phyloP scores from a whole-genome alignment of 1,139 yeast species.

The Pichia norvegensis region DNA sequence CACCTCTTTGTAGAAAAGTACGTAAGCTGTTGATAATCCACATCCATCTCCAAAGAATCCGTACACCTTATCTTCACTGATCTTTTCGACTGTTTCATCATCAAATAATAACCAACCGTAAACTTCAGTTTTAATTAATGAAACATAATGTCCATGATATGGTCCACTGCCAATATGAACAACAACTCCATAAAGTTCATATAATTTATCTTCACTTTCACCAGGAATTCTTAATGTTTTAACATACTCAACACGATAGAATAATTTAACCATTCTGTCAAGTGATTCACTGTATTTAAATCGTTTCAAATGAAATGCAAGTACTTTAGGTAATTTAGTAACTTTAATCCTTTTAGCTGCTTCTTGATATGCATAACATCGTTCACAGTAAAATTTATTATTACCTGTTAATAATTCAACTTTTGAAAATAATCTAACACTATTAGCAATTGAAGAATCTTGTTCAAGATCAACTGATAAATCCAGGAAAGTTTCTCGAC shows the following conservation, averaged over 20 bases:
- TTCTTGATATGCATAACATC: constrained; percentile 85
- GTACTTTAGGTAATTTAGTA: constrained; percentile 65
- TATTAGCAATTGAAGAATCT: constrained; percentile 64
- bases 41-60: constrained; percentile 85
- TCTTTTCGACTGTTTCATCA: constrained; percentile 89
- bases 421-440: constrained; percentile 73
- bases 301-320: constrained; percentile 80
- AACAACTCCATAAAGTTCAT: constrained; percentile 78
- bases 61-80: constrained; percentile 75
- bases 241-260: constrained; percentile 80
- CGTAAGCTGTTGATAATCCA: constrained; percentile 87
- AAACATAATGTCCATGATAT: constrained; percentile 92
- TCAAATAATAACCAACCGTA: constrained; percentile 90
- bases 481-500: constrained; percentile 83
- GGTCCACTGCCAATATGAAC: constrained; percentile 98
- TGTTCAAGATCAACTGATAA: constrained; percentile 79
- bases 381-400: constrained; percentile 89
- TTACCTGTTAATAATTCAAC: constrained; percentile 80
- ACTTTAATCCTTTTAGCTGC: constrained; percentile 90
- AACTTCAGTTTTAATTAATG: constrained; percentile 70
- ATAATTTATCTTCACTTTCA: constrained; percentile 41
- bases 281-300: constrained; percentile 84
- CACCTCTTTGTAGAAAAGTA: constrained; percentile 61
- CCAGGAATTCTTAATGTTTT: constrained; percentile 55
- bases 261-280: constrained; percentile 76